Conservation (phyloP, 2,329 filamentous ascomycete species). For the Exserohilum turcica region DNA sequence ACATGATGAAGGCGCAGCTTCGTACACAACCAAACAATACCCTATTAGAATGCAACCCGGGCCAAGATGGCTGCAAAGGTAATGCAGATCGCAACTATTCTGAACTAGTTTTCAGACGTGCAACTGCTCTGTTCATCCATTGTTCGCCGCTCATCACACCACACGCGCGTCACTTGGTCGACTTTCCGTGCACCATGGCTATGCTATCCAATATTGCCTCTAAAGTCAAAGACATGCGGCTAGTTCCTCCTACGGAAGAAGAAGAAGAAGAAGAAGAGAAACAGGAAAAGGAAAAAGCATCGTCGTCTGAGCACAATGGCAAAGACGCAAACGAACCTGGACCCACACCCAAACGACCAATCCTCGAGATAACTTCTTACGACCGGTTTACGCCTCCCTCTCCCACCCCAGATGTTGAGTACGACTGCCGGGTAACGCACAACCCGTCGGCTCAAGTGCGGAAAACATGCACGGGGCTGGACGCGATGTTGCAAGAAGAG, state of each 20-base stretch:
- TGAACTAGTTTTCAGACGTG: not conserved
- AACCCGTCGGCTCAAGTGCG: conserved; percentile 1
- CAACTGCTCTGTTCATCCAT: too few relatives aligned
- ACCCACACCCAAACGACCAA: not conserved
- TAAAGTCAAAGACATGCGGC: not conserved
- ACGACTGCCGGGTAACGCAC: conserved; percentile 13
- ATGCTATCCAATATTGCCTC: conserved; percentile 3
- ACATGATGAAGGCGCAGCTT: not conserved
- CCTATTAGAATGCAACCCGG: not conserved
- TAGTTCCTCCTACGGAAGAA: conserved; percentile 9
- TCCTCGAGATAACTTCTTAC: conserved; percentile 13
- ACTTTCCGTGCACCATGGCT: not conserved
- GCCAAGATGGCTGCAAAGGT: not conserved
- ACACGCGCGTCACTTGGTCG: not conserved
- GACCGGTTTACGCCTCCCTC: conserved; percentile 9
- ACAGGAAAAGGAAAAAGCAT: too few relatives aligned
- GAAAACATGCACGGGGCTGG: conserved; percentile 9
- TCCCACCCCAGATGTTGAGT: conserved; percentile 10
- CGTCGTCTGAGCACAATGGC: not conserved
- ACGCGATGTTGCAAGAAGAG: conserved; percentile 7
- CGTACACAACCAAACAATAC: not conserved
- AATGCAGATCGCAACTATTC: not conserved
- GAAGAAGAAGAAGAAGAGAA: not conserved
- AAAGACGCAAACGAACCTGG: not conserved
- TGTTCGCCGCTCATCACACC: not conserved